Conservation (phyloP, 768 basidiomycete genomes). For the Kwoniella europaea region DNA sequence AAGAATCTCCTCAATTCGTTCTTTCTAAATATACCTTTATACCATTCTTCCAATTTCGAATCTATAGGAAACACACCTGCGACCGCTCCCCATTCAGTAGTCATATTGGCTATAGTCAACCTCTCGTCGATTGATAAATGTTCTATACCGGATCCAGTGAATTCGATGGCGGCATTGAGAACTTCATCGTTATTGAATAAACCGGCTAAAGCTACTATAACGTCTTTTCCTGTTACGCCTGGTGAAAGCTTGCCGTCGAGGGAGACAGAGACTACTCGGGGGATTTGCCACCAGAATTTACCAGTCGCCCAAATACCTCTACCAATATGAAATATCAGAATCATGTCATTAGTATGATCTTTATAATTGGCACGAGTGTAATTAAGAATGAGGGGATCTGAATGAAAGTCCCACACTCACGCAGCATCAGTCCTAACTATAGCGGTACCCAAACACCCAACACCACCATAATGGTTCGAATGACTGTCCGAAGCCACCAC, state of each 20-base stretch:
- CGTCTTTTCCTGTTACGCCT: slow-evolving; percentile 96
- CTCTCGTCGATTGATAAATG: slow-evolving; percentile 85
- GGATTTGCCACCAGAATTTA: slow-evolving; percentile 99
- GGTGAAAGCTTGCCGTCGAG: slow-evolving; percentile 77
- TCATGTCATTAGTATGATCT: background rate
- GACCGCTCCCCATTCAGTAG: slow-evolving; percentile 98
- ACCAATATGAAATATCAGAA: background rate
- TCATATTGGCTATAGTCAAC: slow-evolving; percentile 98
- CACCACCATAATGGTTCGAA: slow-evolving; percentile 98
- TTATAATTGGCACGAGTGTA: background rate
- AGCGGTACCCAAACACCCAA: slow-evolving; percentile 95
- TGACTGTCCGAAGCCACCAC: slow-evolving; percentile 97
- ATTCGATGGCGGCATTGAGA: slow-evolving; percentile 94
- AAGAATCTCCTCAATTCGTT: slow-evolving; percentile 76
- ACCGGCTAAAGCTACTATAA: slow-evolving; percentile 94
- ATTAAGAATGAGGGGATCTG: background rate
- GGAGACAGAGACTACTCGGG: slow-evolving; percentile 93
- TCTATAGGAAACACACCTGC: slow-evolving; percentile 95
- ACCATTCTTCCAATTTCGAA: slow-evolving; percentile 80
- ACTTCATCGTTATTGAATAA: slow-evolving; percentile 96
- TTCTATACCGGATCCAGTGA: slow-evolving; percentile 83
- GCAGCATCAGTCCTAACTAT: slow-evolving; percentile 75
- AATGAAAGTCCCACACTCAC: slow-evolving; percentile 22
- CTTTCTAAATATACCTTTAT: slow-evolving; percentile 73
- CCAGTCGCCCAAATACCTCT: slow-evolving; percentile 93